Conservation (phyloP, 2,329 filamentous ascomycete species). For the Diaporthe sp. region DNA sequence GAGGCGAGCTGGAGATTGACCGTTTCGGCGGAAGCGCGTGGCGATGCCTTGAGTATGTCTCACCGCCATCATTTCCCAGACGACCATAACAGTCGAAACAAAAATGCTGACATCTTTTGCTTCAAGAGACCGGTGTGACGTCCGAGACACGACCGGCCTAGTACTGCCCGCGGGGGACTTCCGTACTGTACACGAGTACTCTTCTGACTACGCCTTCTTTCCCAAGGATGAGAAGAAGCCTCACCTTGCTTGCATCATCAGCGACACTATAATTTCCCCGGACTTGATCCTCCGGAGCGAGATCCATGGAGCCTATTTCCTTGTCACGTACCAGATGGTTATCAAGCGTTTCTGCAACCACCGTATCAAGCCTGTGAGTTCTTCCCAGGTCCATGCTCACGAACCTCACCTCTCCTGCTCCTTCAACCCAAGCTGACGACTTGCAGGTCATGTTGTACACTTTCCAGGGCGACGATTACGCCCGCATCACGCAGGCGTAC, state of each 20-base stretch:
- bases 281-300: background rate
- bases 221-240: background rate
- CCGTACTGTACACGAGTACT: background rate
- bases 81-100: no score
- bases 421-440: background rate
- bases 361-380: background rate
- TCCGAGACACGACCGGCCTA: no score
- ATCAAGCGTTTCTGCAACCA: background rate
- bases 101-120: no score
- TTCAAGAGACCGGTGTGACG: no score
- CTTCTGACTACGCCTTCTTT: background rate
- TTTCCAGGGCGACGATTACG: background rate
- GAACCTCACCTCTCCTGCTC: no score
- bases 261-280: background rate
- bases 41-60: no score
- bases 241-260: background rate
- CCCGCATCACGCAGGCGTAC: background rate
- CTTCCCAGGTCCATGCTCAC: fast-evolving
- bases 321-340: background rate
- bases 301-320: background rate
- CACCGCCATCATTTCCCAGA: no score
- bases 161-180: no score
- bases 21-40: no score
- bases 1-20: no score
- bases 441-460: constrained; percentile 10